Conservation (phyloP, 2,329 filamentous ascomycete species). For the Fusarium nanum region DNA sequence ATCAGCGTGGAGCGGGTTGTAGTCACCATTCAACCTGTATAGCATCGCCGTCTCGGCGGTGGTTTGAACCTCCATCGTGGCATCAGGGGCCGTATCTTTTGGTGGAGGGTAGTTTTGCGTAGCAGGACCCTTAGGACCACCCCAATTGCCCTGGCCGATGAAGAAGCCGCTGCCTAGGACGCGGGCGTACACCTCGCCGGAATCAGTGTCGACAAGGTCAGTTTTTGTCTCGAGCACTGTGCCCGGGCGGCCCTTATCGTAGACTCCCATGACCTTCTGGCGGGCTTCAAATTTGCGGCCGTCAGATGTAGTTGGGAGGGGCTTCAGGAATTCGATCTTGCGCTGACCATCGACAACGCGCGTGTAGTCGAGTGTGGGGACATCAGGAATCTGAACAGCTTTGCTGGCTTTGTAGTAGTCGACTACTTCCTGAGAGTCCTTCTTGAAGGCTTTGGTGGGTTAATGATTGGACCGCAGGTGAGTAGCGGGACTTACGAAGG, state of each 20-base stretch:
- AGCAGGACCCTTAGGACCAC: conserved; percentile 55
- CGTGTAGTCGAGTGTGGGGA: conserved; percentile 55
- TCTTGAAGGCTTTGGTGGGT: conserved; percentile 53
- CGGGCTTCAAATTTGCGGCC: conserved; percentile 55
- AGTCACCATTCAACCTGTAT: conserved; percentile 61
- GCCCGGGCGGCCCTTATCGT: conserved; percentile 53
- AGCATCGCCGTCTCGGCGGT: conserved; percentile 54
- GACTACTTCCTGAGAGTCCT: conserved; percentile 58
- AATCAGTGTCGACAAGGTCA: conserved; percentile 54
- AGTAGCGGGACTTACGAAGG: conserved; percentile 37
- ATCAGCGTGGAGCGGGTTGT: conserved; percentile 60
- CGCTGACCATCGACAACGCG: conserved; percentile 57
- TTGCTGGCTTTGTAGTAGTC: conserved; percentile 54
- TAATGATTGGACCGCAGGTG: neutral
- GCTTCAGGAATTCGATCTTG: conserved; percentile 53
- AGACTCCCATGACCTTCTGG: conserved; percentile 56
- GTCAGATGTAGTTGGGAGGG: conserved; percentile 52
- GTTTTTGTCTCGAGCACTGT: conserved; percentile 54
- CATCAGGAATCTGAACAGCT: conserved; percentile 52
- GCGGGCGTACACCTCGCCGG: conserved; percentile 53
- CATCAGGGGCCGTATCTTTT: conserved; percentile 51
- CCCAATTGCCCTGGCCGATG: conserved; percentile 59
- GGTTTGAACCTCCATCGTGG: conserved; percentile 53
- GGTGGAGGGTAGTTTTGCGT: conserved; percentile 50
- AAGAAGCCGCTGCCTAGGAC: conserved; percentile 57